Evolutionary conservation across 2,329 filamentous ascomycete genomes (phyloP).

Genomic region (Verticillium nubilum): DNA sequence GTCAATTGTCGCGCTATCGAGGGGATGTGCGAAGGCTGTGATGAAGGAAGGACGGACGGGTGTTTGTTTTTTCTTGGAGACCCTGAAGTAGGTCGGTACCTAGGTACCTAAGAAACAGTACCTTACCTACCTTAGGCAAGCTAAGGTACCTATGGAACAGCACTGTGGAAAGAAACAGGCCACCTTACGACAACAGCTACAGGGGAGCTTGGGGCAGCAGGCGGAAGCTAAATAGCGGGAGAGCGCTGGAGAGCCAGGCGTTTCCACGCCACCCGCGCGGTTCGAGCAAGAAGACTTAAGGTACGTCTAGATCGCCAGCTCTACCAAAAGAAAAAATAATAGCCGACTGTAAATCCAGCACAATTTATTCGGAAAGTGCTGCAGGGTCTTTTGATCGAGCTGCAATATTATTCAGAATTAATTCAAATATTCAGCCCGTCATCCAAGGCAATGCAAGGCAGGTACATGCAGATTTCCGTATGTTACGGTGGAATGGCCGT

Average conservation of each 20-base stretch:
- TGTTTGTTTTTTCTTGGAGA: not conserved
- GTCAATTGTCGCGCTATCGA: not conserved
- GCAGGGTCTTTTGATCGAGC: not conserved
- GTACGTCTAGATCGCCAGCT: not conserved
- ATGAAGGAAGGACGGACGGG: not conserved
- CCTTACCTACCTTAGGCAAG: too few relatives aligned
- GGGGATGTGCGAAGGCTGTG: not conserved
- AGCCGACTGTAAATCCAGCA: too few relatives aligned
- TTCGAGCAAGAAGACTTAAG: not conserved
- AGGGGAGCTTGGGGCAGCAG: too few relatives aligned
- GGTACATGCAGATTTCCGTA: not conserved
- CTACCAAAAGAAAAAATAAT: too few relatives aligned
- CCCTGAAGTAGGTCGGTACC: not conserved
- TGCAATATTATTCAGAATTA: not conserved
- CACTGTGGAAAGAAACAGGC: too few relatives aligned
- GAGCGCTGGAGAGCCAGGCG: too few relatives aligned
- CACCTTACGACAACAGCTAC: too few relatives aligned
- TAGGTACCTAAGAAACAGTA: too few relatives aligned
- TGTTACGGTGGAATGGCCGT: not conserved
- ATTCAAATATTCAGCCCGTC: not conserved
- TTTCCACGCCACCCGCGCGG: not conserved
- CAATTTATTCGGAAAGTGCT: too few relatives aligned
- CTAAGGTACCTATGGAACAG: too few relatives aligned
- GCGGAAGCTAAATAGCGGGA: too few relatives aligned
- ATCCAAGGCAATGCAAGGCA: not conserved